phyloP scores from a whole-genome alignment of 139 green algal genomes.

The Picochlorum sp. region DNA sequence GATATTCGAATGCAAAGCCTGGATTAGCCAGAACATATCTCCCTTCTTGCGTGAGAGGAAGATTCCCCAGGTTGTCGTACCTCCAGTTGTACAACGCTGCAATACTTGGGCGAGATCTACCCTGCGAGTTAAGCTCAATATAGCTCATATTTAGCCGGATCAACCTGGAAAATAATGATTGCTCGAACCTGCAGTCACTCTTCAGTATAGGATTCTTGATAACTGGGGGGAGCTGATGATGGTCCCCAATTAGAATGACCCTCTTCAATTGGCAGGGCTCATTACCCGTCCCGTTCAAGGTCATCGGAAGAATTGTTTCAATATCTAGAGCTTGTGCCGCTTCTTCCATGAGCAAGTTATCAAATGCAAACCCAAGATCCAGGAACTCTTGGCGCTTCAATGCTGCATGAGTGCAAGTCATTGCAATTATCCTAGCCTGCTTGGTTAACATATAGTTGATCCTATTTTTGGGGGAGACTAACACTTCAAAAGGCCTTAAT shows the following conservation, averaged over 20 bases:
- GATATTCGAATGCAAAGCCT: conserved; percentile 81
- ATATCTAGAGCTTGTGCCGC: conserved; percentile 95
- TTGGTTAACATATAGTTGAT: conserved; percentile 95
- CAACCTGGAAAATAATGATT: conserved; percentile 93
- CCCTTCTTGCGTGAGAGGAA: conserved; percentile 34
- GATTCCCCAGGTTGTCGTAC: conserved; percentile 80
- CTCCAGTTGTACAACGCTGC: conserved; percentile 95
- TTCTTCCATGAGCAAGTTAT: conserved; percentile 98
- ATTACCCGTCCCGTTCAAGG: conserved; percentile 53
- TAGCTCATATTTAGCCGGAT: conserved; percentile 88
- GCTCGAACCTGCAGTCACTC: conserved; percentile 84
- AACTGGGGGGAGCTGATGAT: conserved; percentile 97
- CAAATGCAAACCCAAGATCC: conserved; percentile 87
- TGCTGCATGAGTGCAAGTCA: conserved; percentile 98
- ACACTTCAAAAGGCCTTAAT: conserved; percentile 92
- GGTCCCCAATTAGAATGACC: conserved; percentile 89
- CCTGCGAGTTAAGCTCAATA: conserved; percentile 89
- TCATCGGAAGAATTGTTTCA: conserved; percentile 98
- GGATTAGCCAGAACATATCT: conserved; percentile 66
- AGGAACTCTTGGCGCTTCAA: conserved; percentile 93
- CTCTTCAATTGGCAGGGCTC: conserved; percentile 60
- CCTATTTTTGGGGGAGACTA: conserved; percentile 53
- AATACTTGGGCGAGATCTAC: conserved; percentile 72
- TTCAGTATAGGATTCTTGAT: conserved; percentile 96
- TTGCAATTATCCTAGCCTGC: conserved; percentile 97